phyloP scores from a whole-genome alignment of 495 filamentous ascomycete genomes.

The Talaromyces wortmannii region DNA sequence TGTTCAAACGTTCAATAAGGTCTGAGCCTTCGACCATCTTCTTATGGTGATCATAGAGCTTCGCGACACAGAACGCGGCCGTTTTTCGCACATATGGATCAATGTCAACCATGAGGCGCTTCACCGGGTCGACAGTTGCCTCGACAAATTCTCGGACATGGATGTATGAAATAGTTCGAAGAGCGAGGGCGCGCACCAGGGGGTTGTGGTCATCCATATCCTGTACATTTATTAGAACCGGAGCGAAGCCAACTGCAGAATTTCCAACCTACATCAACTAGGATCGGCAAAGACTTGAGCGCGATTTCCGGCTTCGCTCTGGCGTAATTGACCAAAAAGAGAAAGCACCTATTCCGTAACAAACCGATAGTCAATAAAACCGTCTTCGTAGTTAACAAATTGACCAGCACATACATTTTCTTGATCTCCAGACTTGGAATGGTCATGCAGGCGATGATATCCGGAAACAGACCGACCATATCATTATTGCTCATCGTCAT shows the following conservation, averaged over 20 bases:
- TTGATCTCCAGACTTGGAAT: slow-evolving; percentile 95
- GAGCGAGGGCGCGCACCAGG: slow-evolving; percentile 82
- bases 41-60: slow-evolving; percentile 94
- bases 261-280: slow-evolving; percentile 59
- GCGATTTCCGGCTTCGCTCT: slow-evolving; percentile 92
- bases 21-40: slow-evolving; percentile 84
- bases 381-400: slow-evolving; percentile 4
- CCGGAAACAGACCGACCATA: slow-evolving; percentile 95
- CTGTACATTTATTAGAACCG: slow-evolving; percentile 33
- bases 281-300: slow-evolving; percentile 81
- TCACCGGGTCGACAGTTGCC: slow-evolving; percentile 78
- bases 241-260: neutral
- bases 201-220: slow-evolving; percentile 95
- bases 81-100: slow-evolving; percentile 99
- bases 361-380: slow-evolving; percentile 12
- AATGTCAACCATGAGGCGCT: slow-evolving; percentile 72
- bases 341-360: slow-evolving; percentile 68
- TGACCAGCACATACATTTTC: slow-evolving; percentile 72
- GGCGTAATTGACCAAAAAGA: slow-evolving; percentile 96
- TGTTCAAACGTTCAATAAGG: slow-evolving; percentile 87
- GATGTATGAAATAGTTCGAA: slow-evolving; percentile 95
- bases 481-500: slow-evolving; percentile 99
- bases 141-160: slow-evolving; percentile 96
- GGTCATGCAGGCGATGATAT: slow-evolving; percentile 91
- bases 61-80: slow-evolving; percentile 92